Base-by-base conservation (phyloP, 768 basidiomycete species). In the Xerocomellus amylosporus region DNA sequence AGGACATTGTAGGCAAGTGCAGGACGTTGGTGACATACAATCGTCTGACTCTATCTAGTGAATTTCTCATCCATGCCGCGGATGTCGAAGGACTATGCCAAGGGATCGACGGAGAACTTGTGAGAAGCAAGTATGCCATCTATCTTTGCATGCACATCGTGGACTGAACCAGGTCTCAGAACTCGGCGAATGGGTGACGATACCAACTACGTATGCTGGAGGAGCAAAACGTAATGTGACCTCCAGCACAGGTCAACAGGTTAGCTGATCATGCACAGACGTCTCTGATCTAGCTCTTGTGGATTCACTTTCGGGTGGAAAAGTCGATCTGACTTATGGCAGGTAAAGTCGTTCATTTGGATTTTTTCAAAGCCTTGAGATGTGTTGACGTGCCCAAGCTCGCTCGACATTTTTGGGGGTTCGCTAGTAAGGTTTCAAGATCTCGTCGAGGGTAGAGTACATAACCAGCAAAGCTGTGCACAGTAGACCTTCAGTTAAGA, bases 21-120 rank as follows among this genome's bases (percentile, higher is more conserved):
- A 33, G 8, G 33, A 8, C n/a, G 33, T 26, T 20, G 36, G n/a
- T 43, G 24, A 53, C n/a, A 34, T 51, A 41, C 30, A 19, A 36
- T 28, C 8, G 10, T 40, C 59, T 67, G 63, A 68, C 42, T 51
- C 26, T 49, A 46, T n/a, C 31, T 59, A 94, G 94, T 60, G 97
- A 98, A 68, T 91, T 99, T 60, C 74, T 99, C 41, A 79, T 99
- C 26, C 97, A 99, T 71, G 96, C 97, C 0, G 97, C 97, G n/a
- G 97, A 98, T 60, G 95, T 99, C 9, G 97, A 99, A 71, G 97
- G 97, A 0, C 74, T 98, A 22, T 98, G 97, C 69, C 85, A 94
- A 74, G 97, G 97, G 1, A 94, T 98, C 54, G 97, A 99, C 69
- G 83, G 92, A 65, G 84, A 86, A 17, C 80, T 99, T 4, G 96